A percentile compares a stretch with the other conserved stretches of the same genome.
Evolutionary conservation across 192 early-diverging fungal genomes (phyloP).

Genomic region (Piromyces finnis): DNA sequence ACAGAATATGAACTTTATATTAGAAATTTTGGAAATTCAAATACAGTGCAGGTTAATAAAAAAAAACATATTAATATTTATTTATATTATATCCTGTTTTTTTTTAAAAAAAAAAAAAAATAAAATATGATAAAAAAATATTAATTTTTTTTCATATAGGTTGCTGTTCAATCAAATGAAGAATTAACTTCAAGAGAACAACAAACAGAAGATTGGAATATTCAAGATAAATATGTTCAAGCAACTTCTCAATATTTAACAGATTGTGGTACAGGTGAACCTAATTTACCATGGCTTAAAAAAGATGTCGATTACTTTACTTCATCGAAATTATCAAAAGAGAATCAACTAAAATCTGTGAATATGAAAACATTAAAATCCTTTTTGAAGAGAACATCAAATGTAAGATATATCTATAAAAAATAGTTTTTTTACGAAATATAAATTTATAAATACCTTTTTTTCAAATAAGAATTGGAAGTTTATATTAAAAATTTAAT

Average conservation of each 20-base stretch:
- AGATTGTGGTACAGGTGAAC: not conserved
- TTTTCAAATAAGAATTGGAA: no score
- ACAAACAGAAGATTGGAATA: not conserved
- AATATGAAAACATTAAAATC: not conserved
- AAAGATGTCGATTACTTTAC: not conserved
- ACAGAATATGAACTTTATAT: not conserved
- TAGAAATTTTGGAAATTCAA: not conserved
- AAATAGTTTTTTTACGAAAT: no score
- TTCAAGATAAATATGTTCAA: not conserved
- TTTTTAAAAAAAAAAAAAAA: no score
- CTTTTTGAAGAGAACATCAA: not conserved
- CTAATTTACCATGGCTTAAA: not conserved
- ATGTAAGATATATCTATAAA: not conserved
- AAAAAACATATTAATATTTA: no score
- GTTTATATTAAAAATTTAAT: no score
- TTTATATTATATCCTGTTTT: no score
- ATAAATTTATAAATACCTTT: no score
- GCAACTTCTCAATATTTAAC: not conserved
- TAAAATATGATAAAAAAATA: no score
- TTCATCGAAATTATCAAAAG: not conserved
- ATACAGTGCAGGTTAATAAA: not conserved
- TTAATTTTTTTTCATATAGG: no score
- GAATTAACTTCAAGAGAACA: not conserved
- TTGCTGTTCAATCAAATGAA: not conserved
- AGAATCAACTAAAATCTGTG: not conserved